phyloP scores from a whole-genome alignment of 164 flowering plant species.

The Chimonanthus salicifolius region DNA sequence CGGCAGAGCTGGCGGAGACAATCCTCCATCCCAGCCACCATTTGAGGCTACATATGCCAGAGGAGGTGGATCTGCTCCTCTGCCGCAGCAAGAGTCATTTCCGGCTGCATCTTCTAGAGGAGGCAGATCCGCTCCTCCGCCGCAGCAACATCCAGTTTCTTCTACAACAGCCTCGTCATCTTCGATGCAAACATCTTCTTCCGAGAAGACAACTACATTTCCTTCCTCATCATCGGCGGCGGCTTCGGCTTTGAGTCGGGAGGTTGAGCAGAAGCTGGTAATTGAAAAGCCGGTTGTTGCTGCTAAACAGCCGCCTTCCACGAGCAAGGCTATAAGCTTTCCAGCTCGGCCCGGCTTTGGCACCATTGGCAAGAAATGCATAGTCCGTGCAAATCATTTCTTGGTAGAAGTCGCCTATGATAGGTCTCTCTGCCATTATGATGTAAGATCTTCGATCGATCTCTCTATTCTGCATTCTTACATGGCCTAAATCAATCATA shows the following conservation, averaged over 20 bases:
- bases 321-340: conserved; percentile 25
- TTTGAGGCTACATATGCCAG: not conserved
- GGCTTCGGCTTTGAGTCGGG: not conserved
- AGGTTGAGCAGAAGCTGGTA: conserved; percentile 13
- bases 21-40: too few relatives aligned
- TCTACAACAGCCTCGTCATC: not conserved
- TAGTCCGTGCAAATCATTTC: conserved; percentile 67
- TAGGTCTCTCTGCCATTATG: conserved; percentile 51
- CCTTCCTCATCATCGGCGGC: not conserved
- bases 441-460: conserved; percentile 33
- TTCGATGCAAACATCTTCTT: not conserved
- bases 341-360: conserved; percentile 63
- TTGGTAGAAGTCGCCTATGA: conserved; percentile 34
- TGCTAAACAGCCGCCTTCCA: conserved; percentile 22
- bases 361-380: conserved; percentile 25
- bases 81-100: not conserved
- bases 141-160: not conserved
- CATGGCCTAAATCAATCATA: not conserved
- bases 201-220: not conserved
- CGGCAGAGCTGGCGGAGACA: conserved; percentile 3
- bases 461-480: not conserved
- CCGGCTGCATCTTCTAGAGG: not conserved
- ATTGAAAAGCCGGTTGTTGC: conserved; percentile 3
- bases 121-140: not conserved
- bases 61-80: not conserved